Conservation (phyloP, 163 green algal species). For the Scenedesmus sp. region DNA sequence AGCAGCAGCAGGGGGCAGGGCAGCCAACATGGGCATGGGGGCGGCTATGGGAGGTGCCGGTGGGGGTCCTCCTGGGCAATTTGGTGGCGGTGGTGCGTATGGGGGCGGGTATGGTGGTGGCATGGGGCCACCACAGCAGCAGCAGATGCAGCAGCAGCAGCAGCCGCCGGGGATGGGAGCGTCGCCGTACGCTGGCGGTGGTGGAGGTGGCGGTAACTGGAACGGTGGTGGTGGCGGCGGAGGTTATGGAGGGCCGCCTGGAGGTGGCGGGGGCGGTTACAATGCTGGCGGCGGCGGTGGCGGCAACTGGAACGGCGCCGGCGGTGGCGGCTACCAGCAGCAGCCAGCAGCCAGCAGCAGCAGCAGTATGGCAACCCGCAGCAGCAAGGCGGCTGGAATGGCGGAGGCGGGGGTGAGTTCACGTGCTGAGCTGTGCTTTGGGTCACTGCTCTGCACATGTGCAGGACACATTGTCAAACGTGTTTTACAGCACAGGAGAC, state of each 20-base stretch:
- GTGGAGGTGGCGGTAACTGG: neutral
- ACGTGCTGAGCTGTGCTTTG: neutral
- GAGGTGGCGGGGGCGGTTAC: conserved; percentile 12
- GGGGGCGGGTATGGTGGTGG: neutral
- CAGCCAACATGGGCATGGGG: neutral
- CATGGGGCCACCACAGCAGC: neutral
- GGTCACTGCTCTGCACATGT: neutral
- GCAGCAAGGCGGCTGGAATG: conserved; percentile 42
- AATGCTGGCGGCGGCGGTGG: conserved; percentile 3
- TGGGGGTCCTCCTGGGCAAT: neutral
- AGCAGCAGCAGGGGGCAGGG: conserved; percentile 3
- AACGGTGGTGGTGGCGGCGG: conserved; percentile 21
- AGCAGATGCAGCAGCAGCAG: conserved; percentile 21
- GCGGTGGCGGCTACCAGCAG: conserved; percentile 11
- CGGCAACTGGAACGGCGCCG: neutral
- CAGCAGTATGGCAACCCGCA: conserved; percentile 25
- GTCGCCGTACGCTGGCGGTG: conserved; percentile 15
- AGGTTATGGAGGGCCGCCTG: conserved; percentile 11
- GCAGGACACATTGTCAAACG: no score
- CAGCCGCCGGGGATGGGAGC: neutral
- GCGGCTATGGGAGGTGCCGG: neutral
- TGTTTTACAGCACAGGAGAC: no score
- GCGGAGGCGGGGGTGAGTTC: neutral
- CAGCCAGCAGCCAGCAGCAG: conserved; percentile 3
- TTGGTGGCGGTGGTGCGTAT: neutral